A percentile compares a stretch with the other conserved stretches of the same genome.
phyloP scores from a whole-genome alignment of 805 yeast genomes.

The Suhomyces tanzawaensis region DNA sequence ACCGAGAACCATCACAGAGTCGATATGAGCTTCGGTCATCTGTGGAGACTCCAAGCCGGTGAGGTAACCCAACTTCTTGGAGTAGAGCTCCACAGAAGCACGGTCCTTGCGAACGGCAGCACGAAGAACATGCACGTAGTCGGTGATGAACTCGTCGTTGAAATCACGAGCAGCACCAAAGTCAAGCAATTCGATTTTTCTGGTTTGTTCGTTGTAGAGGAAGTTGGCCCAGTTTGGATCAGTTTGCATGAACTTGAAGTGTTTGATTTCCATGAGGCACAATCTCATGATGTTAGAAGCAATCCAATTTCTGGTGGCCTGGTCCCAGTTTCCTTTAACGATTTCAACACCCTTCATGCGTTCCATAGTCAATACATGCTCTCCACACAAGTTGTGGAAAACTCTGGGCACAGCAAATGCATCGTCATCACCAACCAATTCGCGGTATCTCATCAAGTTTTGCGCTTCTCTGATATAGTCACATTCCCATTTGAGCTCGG shows the following conservation, averaged over 20 bases:
- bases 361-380: slow-evolving; percentile 86
- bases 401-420: slow-evolving; percentile 81
- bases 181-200: slow-evolving; percentile 81
- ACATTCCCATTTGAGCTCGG: slow-evolving; percentile 96
- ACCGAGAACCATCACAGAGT: slow-evolving; percentile 84
- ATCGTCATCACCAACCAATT: slow-evolving; percentile 51
- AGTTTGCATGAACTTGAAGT: slow-evolving; percentile 91
- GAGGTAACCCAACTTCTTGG: slow-evolving; percentile 76
- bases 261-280: slow-evolving; percentile 80
- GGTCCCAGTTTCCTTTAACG: slow-evolving; percentile 71
- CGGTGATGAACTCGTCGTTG: slow-evolving; percentile 59
- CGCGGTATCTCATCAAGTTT: slow-evolving; percentile 65
- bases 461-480: slow-evolving; percentile 89
- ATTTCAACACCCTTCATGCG: slow-evolving; percentile 81
- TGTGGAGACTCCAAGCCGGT: slow-evolving; percentile 86
- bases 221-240: slow-evolving; percentile 99
- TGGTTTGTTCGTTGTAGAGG: slow-evolving; percentile 68
- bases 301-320: slow-evolving; percentile 73
- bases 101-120: slow-evolving; percentile 74
- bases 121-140: slow-evolving; percentile 69
- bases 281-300: slow-evolving; percentile 84
- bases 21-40: slow-evolving; percentile 91
- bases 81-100: slow-evolving; percentile 58
- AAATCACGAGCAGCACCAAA: slow-evolving; percentile 93
- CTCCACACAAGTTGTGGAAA: slow-evolving; percentile 71